Percentiles rank a stretch among this genome's conserved stretches.
These are phyloP conservation scores for Claviceps sp. DNA, from an alignment of 2,329 filamentous ascomycete genomes.

Conservation along the genomic window DNA sequence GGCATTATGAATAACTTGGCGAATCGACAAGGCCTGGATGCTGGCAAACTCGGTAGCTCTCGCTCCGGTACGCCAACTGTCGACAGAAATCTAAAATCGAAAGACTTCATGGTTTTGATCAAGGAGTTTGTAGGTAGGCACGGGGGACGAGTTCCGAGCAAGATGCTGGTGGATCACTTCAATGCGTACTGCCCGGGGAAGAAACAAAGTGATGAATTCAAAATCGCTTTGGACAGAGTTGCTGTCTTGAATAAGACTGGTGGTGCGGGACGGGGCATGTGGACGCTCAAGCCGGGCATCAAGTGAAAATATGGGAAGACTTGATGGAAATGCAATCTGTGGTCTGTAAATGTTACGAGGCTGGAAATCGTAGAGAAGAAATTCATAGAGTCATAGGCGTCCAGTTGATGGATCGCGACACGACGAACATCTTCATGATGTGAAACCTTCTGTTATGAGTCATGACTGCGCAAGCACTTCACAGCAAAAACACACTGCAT, in stretches of 20 bases:
- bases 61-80: slow-evolving; percentile 29
- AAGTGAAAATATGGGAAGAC: slow-evolving; percentile 9
- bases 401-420: background rate
- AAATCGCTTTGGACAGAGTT: slow-evolving; percentile 62
- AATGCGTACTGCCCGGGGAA: slow-evolving; percentile 55
- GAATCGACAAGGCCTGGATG: slow-evolving; percentile 38
- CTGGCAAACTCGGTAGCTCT: slow-evolving; percentile 29
- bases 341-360: background rate
- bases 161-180: slow-evolving; percentile 83
- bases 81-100: slow-evolving; percentile 32
- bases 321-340: background rate
- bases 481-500: slow-evolving; percentile 2
- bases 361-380: background rate
- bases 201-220: slow-evolving; percentile 67
- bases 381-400: background rate
- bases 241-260: slow-evolving; percentile 54
- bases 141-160: slow-evolving; percentile 65
- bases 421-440: background rate
- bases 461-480: background rate
- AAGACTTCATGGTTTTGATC: slow-evolving; percentile 59
- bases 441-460: background rate
- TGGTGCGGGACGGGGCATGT: slow-evolving; percentile 38
- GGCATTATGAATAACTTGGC: slow-evolving; percentile 44
- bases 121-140: slow-evolving; percentile 66
- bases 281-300: slow-evolving; percentile 30